Base-by-base conservation (phyloP, 1,139 yeast species). In the Hyphopichia buzzinii region DNA sequence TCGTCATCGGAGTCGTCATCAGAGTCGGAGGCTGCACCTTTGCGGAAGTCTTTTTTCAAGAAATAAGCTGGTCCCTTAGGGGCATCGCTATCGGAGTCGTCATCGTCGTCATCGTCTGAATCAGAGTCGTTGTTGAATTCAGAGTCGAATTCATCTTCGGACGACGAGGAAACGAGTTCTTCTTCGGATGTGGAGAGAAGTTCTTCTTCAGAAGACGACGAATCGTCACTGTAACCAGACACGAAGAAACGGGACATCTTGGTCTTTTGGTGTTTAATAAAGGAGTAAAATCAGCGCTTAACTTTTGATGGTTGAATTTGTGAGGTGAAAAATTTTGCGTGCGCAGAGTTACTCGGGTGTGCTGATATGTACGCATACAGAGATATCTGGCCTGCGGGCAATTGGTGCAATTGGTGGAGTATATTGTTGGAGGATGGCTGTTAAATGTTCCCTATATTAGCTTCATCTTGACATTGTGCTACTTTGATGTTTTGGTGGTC, bases 181-280 rank as follows among this genome's bases (percentile, higher is more conserved):
- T 84, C 90, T 50, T 79, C 84, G 35, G 87, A 79, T 35, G 87
- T 73, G 47, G 83, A 76, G 55, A 82, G 72, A 52, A 82, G 69
- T 49, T 80, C 88, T 54, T 84, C 95, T 50, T 84, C 95, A 46
- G 81, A 81, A 29, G 88, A 79, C 31, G 94, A 83, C 38, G 84
- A 74, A 50, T 79, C 81, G 52, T 72, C 81, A 45, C 68, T 71
- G 54, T 77, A 74, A 47, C 77, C 81, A 41, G 82, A 68, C 42
- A 79, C 83, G 69, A 84, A 84, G 75, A 84, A 84, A 62, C 88
- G 77, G 46, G 92, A 83, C 90, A 84, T 84, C 23, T 19, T 19
- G 23, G 34, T 30, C 44, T 11, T 14, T 23, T 16, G 33, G 25
- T 28, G 10, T 21, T n/a, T 8, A 11, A 25, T 25, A n/a, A 25